phyloP scores from a whole-genome alignment of 306 rosid species.

The Sophora flavescens region DNA sequence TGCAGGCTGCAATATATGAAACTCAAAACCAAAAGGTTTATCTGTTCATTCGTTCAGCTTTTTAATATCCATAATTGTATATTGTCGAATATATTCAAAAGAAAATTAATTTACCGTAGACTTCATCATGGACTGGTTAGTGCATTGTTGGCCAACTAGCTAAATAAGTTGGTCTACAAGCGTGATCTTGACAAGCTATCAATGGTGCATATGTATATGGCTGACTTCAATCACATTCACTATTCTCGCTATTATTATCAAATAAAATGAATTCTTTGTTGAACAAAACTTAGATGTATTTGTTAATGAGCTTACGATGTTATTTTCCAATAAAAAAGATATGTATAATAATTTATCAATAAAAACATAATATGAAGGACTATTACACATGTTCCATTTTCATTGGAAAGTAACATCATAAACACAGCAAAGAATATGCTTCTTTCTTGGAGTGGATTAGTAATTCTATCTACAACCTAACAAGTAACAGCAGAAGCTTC shows the following conservation, averaged over 20 bases:
- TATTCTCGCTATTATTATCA: too few species aligned
- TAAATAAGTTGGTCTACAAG: constrained; percentile 30
- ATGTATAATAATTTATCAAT: too few species aligned
- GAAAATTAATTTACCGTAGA: constrained; percentile 1
- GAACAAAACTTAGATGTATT: too few species aligned
- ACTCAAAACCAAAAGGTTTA: neutral
- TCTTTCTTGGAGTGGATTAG: neutral
- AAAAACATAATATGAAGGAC: too few species aligned
- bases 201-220: constrained; percentile 21
- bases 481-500: constrained; percentile 34
- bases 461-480: constrained; percentile 24
- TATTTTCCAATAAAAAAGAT: too few species aligned
- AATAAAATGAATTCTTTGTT: neutral
- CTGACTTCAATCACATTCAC: constrained; percentile 8
- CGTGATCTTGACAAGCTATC: constrained; percentile 29
- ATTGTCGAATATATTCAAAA: too few species aligned
- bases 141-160: constrained; percentile 18
- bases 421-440: too few species aligned
- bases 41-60: neutral
- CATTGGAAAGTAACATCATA: too few species aligned
- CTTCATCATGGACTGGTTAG: neutral
- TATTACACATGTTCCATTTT: too few species aligned
- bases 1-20: neutral
- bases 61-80: neutral
- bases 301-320: too few species aligned